Percentiles rank a stretch among this genome's conserved stretches.
Evolutionary conservation across 108 stramenopile species (phyloP).

Genomic region (Nitzschia inconspicua): DNA sequence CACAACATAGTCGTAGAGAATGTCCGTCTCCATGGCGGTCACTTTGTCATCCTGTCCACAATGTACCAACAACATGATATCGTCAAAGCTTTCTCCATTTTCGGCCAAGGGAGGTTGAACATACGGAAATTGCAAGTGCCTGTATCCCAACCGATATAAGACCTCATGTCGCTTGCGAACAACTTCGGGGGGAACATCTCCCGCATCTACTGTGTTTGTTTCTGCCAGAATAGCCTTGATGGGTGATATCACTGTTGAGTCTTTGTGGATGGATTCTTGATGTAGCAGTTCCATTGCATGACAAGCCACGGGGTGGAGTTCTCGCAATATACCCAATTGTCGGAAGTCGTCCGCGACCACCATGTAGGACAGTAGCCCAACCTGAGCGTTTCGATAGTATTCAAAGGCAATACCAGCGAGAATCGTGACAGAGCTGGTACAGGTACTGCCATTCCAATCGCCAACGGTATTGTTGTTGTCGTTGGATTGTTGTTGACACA

Average conservation of each 20-base stretch:
- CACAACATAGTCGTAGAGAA: constrained; percentile 37
- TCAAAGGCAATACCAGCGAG: constrained; percentile 48
- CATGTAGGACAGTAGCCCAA: constrained; percentile 49
- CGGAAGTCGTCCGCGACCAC: constrained; percentile 37
- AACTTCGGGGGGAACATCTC: constrained; percentile 45
- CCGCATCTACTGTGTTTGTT: constrained; percentile 44
- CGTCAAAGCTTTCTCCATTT: constrained; percentile 18
- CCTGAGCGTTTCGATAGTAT: constrained; percentile 47
- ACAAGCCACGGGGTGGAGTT: constrained; percentile 40
- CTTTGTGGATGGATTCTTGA: neutral
- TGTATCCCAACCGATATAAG: constrained; percentile 46
- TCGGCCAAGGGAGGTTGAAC: constrained; percentile 45
- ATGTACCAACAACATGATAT: constrained; percentile 43
- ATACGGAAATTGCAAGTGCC: constrained; percentile 46
- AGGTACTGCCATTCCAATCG: neutral
- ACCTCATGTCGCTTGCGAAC: constrained; percentile 37
- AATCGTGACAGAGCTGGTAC: constrained; percentile 13
- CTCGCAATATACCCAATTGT: constrained; percentile 29
- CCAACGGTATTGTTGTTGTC: neutral
- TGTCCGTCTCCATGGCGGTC: constrained; percentile 23
- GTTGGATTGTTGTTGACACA: constrained; percentile 2
- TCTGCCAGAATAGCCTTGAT: constrained; percentile 49
- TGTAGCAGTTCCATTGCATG: constrained; percentile 30
- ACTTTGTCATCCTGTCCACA: constrained; percentile 10
- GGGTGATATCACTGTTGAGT: neutral